Evolutionary conservation across 306 rosid genomes (phyloP), one percentile per base, ranked within the genome.

Genomic region (Senna tora): DNA sequence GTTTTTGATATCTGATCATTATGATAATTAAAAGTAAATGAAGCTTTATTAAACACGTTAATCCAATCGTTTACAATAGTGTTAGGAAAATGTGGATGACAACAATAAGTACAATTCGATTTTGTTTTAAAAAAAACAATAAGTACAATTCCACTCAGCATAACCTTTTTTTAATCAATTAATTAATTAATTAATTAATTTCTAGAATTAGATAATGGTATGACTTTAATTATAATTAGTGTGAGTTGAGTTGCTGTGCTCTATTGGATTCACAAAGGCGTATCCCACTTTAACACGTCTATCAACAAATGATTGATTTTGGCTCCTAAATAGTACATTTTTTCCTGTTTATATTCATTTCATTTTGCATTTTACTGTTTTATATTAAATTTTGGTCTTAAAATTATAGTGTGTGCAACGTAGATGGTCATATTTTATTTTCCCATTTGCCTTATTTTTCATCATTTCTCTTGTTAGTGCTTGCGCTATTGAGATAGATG

Each of bases 211-310:
- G 21, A 59, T n/a, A 1, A 41, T 10, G 9, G 5, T 4, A 10
- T 41, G 4, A 13, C 46, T 41, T 28, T 58, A 45, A 51, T 57
- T 19, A 20, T 3, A 75, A 54, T 30, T 1, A 46, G 30, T 1
- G 3, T 25, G 30, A 3, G 30, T 25, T 25, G 30, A n/a, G n/a
- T n/a, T n/a, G n/a, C n/a, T n/a, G 2, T 25, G 30, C 30, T 25
- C 30, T 3, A 25, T 25, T 25, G 30, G 30, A 33, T 16, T 56
- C 49, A 54, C 32, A 17, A 14, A 75, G 66, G 45, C 66, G 79
- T 75, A 75, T 65, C 41, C 67, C 50, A 54, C 59, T 75, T 19
- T 20, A 54, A 56, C 56, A 59, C 49, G 57, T 61, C 13, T 50
- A 16, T 62, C 15, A 19, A 45, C 50, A 13, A 13, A 45, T 13